Evolutionary conservation across 345 rosid species (phyloP).

Genomic region (Eutrema yunnanense): DNA sequence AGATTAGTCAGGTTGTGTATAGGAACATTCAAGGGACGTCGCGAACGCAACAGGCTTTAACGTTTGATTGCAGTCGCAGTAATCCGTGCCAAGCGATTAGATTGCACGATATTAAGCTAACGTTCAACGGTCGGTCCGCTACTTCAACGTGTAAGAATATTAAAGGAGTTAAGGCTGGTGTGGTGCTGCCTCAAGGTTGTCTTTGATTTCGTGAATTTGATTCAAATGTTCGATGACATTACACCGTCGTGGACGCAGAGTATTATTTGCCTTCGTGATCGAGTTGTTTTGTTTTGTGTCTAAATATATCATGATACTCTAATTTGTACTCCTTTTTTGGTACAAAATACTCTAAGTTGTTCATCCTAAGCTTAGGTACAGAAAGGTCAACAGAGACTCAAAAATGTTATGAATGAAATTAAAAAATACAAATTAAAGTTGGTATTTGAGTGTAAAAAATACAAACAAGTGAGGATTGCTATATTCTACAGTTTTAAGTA

Average conservation of each 20-base stretch:
- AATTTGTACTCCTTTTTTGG: neutral
- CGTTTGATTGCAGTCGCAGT: slow-evolving; percentile 49
- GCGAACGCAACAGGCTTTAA: slow-evolving; percentile 45
- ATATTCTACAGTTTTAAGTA: slow-evolving; percentile 17
- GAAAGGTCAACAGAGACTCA: neutral
- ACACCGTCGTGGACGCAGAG: slow-evolving; percentile 18
- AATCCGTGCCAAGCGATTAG: slow-evolving; percentile 50
- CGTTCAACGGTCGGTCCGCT: slow-evolving; percentile 36
- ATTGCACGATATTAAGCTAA: slow-evolving; percentile 47
- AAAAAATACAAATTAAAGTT: neutral
- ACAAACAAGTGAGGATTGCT: slow-evolving; percentile 9
- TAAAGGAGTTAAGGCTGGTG: slow-evolving; percentile 41
- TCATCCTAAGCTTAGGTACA: neutral
- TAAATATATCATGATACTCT: neutral
- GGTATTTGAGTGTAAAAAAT: slow-evolving; percentile 16
- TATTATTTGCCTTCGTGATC: slow-evolving; percentile 23
- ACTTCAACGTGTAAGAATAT: slow-evolving; percentile 46
- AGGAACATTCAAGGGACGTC: slow-evolving; percentile 65
- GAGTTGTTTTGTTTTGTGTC: slow-evolving; percentile 12
- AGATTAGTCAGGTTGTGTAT: slow-evolving; percentile 54
- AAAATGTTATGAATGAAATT: neutral
- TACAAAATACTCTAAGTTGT: neutral
- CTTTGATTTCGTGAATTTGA: slow-evolving; percentile 12
- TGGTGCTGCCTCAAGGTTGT: slow-evolving; percentile 41
- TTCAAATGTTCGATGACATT: neutral